Percentiles rank a stretch among this genome's conserved stretches.
Conservation (phyloP, 2,329 filamentous ascomycete species). For the Ophiostoma fasciatum region DNA sequence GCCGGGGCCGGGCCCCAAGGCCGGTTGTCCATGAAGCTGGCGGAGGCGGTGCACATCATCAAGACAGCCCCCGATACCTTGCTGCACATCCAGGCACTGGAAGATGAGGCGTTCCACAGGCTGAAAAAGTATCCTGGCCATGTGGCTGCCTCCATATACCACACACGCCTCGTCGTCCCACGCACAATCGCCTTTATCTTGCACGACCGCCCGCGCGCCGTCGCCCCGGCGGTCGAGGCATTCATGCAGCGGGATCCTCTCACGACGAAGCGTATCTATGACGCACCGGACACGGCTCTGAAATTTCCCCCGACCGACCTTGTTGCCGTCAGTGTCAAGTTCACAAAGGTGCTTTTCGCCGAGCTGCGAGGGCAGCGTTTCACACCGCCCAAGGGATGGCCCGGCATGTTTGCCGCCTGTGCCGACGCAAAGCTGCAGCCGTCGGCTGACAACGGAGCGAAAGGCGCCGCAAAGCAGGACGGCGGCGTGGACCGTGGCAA, state of each 20-base stretch:
- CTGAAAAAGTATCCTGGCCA: conserved; percentile 69
- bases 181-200: conserved; percentile 70
- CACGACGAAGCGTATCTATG: conserved; percentile 51
- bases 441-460: background rate
- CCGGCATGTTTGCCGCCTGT: conserved; percentile 18
- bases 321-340: conserved; percentile 62
- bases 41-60: conserved; percentile 50
- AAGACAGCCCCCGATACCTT: conserved; percentile 39
- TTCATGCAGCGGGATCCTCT: conserved; percentile 86
- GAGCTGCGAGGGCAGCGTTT: conserved; percentile 83
- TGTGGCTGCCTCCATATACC: conserved; percentile 62
- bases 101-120: conserved; percentile 83
- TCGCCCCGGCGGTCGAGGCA: conserved; percentile 73
- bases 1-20: background rate
- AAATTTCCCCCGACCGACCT: conserved; percentile 65
- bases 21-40: conserved; percentile 38
- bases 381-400: conserved; percentile 42
- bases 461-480: no score
- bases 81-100: conserved; percentile 57
- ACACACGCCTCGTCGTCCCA: conserved; percentile 58
- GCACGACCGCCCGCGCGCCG: conserved; percentile 56
- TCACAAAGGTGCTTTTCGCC: conserved; percentile 81
- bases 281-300: conserved; percentile 17
- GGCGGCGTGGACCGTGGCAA: conserved; percentile 9
- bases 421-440: conserved; percentile 10